Evolutionary conservation across 495 filamentous ascomycete genomes (phyloP), one percentile per base, ranked within the genome.

Genomic region (Tetracladium setigerum): DNA sequence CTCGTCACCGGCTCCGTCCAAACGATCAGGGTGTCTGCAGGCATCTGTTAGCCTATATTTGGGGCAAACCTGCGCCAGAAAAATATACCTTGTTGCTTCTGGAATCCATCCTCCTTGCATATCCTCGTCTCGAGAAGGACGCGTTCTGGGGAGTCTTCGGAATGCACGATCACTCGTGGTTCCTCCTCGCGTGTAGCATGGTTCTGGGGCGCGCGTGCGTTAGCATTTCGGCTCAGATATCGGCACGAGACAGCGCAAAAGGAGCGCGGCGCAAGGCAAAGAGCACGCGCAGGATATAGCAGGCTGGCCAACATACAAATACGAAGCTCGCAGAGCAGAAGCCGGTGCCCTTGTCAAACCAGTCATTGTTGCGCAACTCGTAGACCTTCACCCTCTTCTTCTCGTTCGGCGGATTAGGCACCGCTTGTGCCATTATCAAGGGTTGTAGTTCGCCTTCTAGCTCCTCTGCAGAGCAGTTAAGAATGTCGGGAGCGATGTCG

Each of bases 301-400:
- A 22, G 37, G 15, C 3, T 11, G 41, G 44, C 37, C 51, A 47
- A 71, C 87, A 75, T 79, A 96, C 89, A 64, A 81, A 76, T 41
- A 82, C 67, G 49, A 86, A 79, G 10, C 46, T 41, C 54, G 88
- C 89, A 18, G 76, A 86, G 65, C 92, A 98, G 66, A 96, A 97
- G 38, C 92, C 92, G 15, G 92, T 98, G 42, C 92, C 92, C 50
- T 94, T 76, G 69, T 98, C 92, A 63, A 89, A 95, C 92, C 92
- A 98, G 77, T 98, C 94, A 76, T 92, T 95, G 67, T 95, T 88
- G 58, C 84, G 87, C 53, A 98, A 77, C 70, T 98, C 92, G 66
- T 98, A 98, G 57, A 98, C 92, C 74, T 98, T 98, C 57, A 98
- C 92, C 73, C 92, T 85, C 74, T 90, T 95, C 77, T 85, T 88